Percentiles rank a stretch among this genome's conserved stretches.
Evolutionary conservation across 2,329 filamentous ascomycete genomes (phyloP).

Genomic region (Nothophoma quercina): DNA sequence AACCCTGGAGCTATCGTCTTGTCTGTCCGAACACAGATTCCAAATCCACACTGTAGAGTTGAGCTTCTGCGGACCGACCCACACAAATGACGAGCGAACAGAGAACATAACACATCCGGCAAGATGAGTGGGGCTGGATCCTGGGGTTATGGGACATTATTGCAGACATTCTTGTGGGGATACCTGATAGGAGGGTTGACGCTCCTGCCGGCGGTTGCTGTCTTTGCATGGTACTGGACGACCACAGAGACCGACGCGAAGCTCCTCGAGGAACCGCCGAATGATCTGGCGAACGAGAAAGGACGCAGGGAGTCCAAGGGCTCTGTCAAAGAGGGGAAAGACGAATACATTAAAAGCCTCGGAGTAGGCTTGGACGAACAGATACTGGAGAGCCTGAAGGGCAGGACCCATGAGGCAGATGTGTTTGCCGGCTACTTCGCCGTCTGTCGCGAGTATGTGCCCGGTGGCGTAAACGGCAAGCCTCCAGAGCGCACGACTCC

Average conservation of each 20-base stretch:
- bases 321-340: slow-evolving; percentile 17
- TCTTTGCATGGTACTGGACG: slow-evolving; percentile 29
- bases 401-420: slow-evolving; percentile 68
- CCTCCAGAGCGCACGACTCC: slow-evolving; percentile 87
- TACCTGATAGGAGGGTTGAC: slow-evolving; percentile 36
- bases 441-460: slow-evolving; percentile 91
- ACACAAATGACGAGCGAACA: slow-evolving; percentile 25
- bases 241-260: slow-evolving; percentile 26
- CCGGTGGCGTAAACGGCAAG: slow-evolving; percentile 90
- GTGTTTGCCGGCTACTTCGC: slow-evolving; percentile 92
- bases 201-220: slow-evolving; percentile 26
- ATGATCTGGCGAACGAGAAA: slow-evolving; percentile 7
- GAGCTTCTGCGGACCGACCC: not conserved
- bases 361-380: slow-evolving; percentile 32
- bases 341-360: slow-evolving; percentile 23
- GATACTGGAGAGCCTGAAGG: slow-evolving; percentile 35
- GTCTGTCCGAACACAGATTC: not conserved
- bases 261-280: slow-evolving; percentile 9
- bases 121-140: slow-evolving; percentile 34
- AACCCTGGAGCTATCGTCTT: slow-evolving; percentile 4
- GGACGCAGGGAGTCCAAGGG: slow-evolving; percentile 23
- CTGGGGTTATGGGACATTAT: slow-evolving; percentile 33
- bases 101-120: slow-evolving; percentile 24
- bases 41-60: not conserved
- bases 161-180: slow-evolving; percentile 39